Conservation (phyloP, 2,329 filamentous ascomycete genomes). For the Aspergillus flavus region DNA sequence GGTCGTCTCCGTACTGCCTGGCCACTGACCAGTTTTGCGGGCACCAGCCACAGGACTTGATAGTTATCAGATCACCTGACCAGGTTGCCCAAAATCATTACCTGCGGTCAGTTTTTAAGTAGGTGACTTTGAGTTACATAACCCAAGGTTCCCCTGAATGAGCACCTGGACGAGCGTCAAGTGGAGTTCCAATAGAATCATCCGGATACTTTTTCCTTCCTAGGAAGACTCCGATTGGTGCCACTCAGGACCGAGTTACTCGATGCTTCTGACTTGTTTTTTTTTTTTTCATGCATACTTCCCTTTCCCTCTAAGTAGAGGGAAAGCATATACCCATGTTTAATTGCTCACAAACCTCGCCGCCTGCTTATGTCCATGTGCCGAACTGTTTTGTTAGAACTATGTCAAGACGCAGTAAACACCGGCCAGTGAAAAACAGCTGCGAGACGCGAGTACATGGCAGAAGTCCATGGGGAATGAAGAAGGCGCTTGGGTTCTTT, state of each 20-base stretch:
- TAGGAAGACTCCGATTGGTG: constrained; percentile 23
- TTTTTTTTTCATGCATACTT: not conserved
- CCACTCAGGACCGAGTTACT: constrained; percentile 11
- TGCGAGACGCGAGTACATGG: not conserved
- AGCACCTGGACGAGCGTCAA: not conserved
- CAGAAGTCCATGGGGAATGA: not conserved
- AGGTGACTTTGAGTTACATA: not conserved
- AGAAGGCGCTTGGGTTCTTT: not conserved
- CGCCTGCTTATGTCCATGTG: not conserved
- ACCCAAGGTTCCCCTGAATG: not conserved
- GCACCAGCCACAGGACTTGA: not conserved
- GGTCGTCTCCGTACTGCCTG: not conserved
- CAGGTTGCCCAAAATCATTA: not conserved
- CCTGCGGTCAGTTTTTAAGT: not conserved
- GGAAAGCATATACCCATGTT: not conserved
- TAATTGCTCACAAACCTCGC: not conserved
- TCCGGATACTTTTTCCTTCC: constrained; percentile 26
- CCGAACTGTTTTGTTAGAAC: too few relatives aligned
- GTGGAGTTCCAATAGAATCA: constrained; percentile 27
- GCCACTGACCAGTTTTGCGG: not conserved
- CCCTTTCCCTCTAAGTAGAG: not conserved
- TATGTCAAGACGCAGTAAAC: too few relatives aligned
- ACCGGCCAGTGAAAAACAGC: not conserved
- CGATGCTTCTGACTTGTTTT: constrained; percentile 13
- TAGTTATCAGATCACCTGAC: not conserved